Evolutionary conservation across 2,329 filamentous ascomycete genomes (phyloP).

Genomic region (Fusarium sacchari): DNA sequence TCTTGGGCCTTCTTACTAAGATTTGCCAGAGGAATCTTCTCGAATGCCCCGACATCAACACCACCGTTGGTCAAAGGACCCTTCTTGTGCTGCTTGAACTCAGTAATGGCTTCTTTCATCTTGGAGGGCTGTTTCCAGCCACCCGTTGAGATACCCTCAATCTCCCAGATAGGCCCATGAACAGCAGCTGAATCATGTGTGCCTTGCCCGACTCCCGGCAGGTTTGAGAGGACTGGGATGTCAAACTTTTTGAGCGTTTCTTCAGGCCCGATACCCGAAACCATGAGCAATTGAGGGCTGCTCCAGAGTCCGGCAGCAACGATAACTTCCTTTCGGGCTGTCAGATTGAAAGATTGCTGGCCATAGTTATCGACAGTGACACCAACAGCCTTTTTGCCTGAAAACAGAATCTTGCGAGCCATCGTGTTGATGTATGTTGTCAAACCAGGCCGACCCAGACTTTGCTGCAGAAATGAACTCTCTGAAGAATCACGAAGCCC

Average conservation of each 20-base stretch:
- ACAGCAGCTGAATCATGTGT: background rate
- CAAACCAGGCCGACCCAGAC: background rate
- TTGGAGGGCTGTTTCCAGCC: background rate
- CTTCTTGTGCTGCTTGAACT: background rate
- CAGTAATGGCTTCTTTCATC: background rate
- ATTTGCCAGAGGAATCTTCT: background rate
- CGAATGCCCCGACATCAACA: background rate
- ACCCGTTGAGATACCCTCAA: background rate
- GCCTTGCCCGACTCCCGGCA: background rate
- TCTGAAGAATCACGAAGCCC: constrained; percentile 6
- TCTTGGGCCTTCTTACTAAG: background rate
- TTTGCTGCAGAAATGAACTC: background rate
- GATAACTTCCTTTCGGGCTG: background rate
- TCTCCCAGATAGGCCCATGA: background rate
- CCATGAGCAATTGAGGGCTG: background rate
- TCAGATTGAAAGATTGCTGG: background rate
- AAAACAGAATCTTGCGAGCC: background rate
- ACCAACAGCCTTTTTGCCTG: background rate
- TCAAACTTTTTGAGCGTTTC: background rate
- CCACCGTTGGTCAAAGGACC: background rate
- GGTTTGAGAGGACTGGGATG: background rate
- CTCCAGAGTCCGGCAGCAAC: background rate
- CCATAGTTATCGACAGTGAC: background rate
- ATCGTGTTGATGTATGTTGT: background rate
- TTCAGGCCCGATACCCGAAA: background rate